These are phyloP conservation scores for Oropetium thomaeum DNA, from an alignment of 176 grass and related monocot species.

Conservation along the genomic window DNA sequence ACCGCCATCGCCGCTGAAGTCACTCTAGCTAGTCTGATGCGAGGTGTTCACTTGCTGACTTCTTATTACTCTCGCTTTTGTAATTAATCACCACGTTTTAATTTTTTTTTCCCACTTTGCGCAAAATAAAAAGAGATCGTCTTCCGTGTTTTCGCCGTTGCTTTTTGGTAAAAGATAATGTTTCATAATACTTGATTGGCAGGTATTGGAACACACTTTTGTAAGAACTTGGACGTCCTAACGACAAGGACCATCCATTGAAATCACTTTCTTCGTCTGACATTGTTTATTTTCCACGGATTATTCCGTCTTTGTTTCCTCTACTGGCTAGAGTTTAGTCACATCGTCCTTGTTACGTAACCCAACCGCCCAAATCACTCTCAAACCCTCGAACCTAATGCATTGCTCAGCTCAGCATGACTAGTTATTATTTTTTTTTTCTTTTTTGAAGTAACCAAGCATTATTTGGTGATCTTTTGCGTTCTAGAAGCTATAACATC, in stretches of 20 bases:
- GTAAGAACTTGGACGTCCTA: constrained; percentile 1
- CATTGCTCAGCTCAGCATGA: constrained; percentile 36
- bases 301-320: background rate
- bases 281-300: background rate
- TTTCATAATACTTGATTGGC: background rate
- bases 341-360: background rate
- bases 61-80: background rate
- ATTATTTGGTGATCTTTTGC: background rate
- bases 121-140: too few species aligned
- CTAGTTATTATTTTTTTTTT: background rate
- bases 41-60: background rate
- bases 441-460: background rate
- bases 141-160: background rate
- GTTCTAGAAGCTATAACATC: background rate
- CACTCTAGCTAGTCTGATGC: too few species aligned
- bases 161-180: constrained; percentile 15
- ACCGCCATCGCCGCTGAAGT: background rate
- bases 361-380: constrained; percentile 5
- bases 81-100: background rate
- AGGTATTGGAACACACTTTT: background rate
- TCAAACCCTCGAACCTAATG: background rate
- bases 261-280: background rate
- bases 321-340: background rate
- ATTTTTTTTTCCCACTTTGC: too few species aligned
- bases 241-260: constrained; percentile 6